Evolutionary conservation across 352 stramenopile species (phyloP).

Genomic region (Pythium brachiatum): DNA sequence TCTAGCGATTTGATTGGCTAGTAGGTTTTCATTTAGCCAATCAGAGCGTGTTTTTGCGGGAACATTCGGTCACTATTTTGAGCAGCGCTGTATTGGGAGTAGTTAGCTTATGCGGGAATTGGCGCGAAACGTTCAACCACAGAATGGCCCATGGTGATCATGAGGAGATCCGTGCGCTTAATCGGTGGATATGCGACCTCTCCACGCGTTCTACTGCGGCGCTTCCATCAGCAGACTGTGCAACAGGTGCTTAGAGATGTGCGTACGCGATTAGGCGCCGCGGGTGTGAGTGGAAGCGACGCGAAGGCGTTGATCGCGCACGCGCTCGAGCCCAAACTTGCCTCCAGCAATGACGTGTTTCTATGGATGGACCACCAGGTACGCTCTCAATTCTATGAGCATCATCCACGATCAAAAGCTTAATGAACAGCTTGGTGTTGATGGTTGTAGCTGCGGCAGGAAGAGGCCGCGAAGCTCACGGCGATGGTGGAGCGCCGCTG

Average conservation of each 20-base stretch:
- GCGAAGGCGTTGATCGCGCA: conserved; percentile 58
- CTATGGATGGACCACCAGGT: conserved; percentile 49
- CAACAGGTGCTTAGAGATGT: conserved; percentile 20
- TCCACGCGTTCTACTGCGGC: neutral
- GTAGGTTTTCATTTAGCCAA: conserved; percentile 14
- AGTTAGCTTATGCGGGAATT: neutral
- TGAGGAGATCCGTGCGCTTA: neutral
- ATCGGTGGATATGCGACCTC: neutral
- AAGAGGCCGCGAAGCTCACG: conserved; percentile 32
- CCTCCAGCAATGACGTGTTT: conserved; percentile 51
- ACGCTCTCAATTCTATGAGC: neutral
- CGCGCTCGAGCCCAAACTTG: conserved; percentile 39
- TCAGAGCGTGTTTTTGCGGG: neutral
- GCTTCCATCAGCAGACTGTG: conserved; percentile 20
- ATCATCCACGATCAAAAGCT: neutral
- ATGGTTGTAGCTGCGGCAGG: conserved; percentile 31
- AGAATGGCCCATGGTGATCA: neutral
- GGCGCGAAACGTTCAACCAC: conserved; percentile 3
- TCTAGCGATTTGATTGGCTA: conserved; percentile 16
- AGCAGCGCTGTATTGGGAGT: neutral
- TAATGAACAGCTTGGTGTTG: neutral
- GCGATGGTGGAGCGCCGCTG: conserved; percentile 26
- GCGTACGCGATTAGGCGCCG: conserved; percentile 23
- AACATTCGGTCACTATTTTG: conserved; percentile 24
- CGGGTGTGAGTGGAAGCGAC: conserved; percentile 25